Base-by-base conservation (phyloP, 1,139 yeast species). In the Yamadazyma membranifaciens region DNA sequence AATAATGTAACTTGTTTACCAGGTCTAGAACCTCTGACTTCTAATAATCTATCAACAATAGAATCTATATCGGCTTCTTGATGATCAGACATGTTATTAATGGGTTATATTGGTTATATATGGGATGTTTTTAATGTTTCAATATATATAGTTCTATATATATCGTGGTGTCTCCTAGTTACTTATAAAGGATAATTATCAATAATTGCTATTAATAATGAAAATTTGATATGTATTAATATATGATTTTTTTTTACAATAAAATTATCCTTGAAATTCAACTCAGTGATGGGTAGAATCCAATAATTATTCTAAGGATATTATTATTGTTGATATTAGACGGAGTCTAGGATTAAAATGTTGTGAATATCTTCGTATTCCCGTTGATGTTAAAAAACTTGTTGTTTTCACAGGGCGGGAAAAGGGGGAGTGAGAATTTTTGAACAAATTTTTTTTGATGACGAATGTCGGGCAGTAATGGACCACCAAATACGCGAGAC, bases 11-110 rank as follows among this genome's bases (percentile, higher is more conserved):
- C 98, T 63, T 89, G 97, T 65, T 88, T 91, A 36, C 98, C 98
- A 17, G 98, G 98, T 65, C 97, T 83, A 48, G 96, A 87, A 49
- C 98, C 98, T 68, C 98, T 83, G 41, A 92, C 98, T 66, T 92
- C 98, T 56, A 92, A 76, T 60, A 92, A 80, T 75, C 98, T 83
- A 70, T 92, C 98, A 65, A 92, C 94, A 59, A 92, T 91, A 57
- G 96, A 88, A 66, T 92, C 98, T 60, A 92, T 87, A 63, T 92
- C 98, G 43, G 95, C 96, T 67, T 91, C 95, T 63, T 80, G 89
- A 60, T 81, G 80, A 50, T 81, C 87, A 31, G 73, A 56, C 69
- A 66, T 67, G 34, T 33, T 38, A 11, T 27, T 20, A 20, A n/a
- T n/a, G n/a, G n/a, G n/a, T n/a, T n/a, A n/a, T n/a, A n/a, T n/a